Evolutionary conservation across 352 stramenopile genomes (phyloP).

Genomic region (Aphanomyces invadans): DNA sequence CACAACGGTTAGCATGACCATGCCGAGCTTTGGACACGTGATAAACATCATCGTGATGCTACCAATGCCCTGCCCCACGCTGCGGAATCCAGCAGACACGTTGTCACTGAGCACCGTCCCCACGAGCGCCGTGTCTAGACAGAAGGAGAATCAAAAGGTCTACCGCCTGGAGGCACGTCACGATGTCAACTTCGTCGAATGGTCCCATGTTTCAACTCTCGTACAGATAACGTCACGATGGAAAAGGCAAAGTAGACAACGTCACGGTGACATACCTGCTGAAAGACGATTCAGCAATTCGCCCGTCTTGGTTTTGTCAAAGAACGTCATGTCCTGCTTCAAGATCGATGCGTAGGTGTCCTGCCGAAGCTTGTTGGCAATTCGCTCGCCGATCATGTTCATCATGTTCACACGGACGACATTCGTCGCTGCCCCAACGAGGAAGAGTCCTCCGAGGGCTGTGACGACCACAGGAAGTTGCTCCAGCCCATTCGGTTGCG

Average conservation of each 20-base stretch:
- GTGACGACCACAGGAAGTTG: constrained; percentile 45
- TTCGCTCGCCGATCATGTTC: constrained; percentile 83
- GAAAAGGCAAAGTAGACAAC: too few species aligned
- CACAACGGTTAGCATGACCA: constrained; percentile 86
- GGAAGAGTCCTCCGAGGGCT: constrained; percentile 58
- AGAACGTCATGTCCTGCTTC: constrained; percentile 86
- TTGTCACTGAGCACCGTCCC: constrained; percentile 91
- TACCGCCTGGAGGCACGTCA: too few species aligned
- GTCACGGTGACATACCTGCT: constrained; percentile 32
- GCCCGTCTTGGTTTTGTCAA: constrained; percentile 82
- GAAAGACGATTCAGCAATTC: constrained; percentile 89
- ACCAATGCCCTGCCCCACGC: constrained; percentile 67
- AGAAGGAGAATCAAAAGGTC: background rate
- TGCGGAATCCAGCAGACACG: constrained; percentile 63
- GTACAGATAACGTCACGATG: background rate
- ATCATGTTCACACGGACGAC: constrained; percentile 65
- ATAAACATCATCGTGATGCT: constrained; percentile 87
- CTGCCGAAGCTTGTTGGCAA: constrained; percentile 69
- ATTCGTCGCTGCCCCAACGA: constrained; percentile 57
- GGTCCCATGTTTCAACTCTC: too few species aligned
- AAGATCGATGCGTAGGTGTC: constrained; percentile 74
- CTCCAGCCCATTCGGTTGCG: constrained; percentile 32
- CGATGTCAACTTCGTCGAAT: too few species aligned
- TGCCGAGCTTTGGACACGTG: constrained; percentile 83
- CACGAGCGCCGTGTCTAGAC: constrained; percentile 79